A percentile compares a stretch with the other conserved stretches of the same genome.
These are phyloP conservation scores for Asterophora parasitica DNA, from an alignment of 768 basidiomycete genomes.

Conservation along the genomic window DNA sequence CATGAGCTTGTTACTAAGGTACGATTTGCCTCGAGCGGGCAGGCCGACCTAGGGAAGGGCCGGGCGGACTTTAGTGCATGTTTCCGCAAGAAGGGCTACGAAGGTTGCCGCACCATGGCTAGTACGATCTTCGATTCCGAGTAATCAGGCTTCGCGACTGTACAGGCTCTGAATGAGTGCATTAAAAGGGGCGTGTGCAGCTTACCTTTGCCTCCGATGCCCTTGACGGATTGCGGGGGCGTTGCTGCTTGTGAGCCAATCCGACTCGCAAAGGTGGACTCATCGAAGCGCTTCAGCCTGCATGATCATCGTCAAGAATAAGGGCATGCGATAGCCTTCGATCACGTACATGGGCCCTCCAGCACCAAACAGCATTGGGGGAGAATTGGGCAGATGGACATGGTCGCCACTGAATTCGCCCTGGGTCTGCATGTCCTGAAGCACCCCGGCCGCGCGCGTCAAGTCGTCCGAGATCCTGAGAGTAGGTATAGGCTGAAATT, in stretches of 20 bases:
- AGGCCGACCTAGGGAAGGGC: constrained; percentile 68
- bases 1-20: constrained; percentile 96
- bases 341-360: constrained; percentile 64
- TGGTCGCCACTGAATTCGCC: constrained; percentile 26
- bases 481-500: constrained; percentile 24
- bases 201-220: constrained; percentile 83
- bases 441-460: constrained; percentile 44
- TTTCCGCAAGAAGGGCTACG: neutral
- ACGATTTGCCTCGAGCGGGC: constrained; percentile 98
- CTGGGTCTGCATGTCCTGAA: constrained; percentile 46
- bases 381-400: constrained; percentile 35
- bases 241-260: constrained; percentile 71
- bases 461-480: constrained; percentile 40
- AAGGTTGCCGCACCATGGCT: constrained; percentile 71
- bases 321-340: constrained; percentile 2
- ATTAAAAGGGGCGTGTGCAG: neutral
- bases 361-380: constrained; percentile 64
- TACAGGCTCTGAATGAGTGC: constrained; percentile 6
- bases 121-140: constrained; percentile 98
- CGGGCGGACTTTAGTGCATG: neutral
- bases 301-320: neutral
- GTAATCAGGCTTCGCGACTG: constrained; percentile 96
- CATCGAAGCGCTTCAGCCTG: constrained; percentile 79
- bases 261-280: constrained; percentile 66
- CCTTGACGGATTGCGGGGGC: constrained; percentile 79